Evolutionary conservation across 2,329 filamentous ascomycete genomes (phyloP).

Genomic region (Aspergillus pseudoviridinutans): DNA sequence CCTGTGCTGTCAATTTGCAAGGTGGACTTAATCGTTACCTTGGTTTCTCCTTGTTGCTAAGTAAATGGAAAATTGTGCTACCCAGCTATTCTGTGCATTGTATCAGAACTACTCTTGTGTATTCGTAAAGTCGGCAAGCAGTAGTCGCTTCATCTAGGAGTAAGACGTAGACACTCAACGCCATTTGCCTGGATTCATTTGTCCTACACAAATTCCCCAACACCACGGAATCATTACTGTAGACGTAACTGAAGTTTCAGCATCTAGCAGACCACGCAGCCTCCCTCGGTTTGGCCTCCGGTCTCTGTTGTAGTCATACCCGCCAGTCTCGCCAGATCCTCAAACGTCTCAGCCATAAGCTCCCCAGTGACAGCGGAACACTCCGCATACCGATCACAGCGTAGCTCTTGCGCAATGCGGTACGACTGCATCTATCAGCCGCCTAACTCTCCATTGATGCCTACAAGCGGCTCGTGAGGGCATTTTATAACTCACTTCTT

Average conservation of each 20-base stretch:
- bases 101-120: conserved; percentile 8
- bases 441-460: neutral
- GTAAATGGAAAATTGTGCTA: conserved; percentile 34
- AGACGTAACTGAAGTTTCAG: neutral
- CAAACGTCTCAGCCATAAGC: conserved; percentile 56
- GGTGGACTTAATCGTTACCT: conserved; percentile 87
- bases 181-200: neutral
- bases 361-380: conserved; percentile 60
- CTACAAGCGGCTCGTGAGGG: neutral
- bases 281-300: conserved; percentile 47
- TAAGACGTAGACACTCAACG: neutral
- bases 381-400: conserved; percentile 60
- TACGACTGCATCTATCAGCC: conserved; percentile 41
- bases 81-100: conserved; percentile 21
- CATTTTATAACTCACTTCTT: conserved; percentile 33
- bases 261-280: conserved; percentile 36
- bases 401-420: conserved; percentile 57
- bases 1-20: conserved; percentile 78
- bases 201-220: neutral
- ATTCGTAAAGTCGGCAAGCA: neutral
- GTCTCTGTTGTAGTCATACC: conserved; percentile 55
- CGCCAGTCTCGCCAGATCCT: conserved; percentile 56
- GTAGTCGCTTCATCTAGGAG: neutral
- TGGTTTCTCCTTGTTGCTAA: conserved; percentile 43
- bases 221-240: conserved; percentile 9